Conservation (phyloP, 129 eudicot species). For the Arctium lappa region DNA sequence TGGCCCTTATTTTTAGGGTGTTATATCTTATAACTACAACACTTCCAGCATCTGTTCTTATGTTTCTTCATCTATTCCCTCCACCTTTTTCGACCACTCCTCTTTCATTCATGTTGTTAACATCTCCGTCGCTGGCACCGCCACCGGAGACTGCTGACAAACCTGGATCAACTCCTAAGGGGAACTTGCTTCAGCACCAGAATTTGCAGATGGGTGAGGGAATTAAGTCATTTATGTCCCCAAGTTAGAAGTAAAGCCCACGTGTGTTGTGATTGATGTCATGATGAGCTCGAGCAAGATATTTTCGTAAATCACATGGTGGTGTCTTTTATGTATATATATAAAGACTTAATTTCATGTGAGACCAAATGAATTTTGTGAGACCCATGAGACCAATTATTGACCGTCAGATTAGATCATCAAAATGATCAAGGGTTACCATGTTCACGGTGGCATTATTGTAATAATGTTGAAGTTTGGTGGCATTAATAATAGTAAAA, state of each 20-base stretch:
- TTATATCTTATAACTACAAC: slow-evolving; percentile 18
- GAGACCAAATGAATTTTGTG: no score
- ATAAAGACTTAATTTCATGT: no score
- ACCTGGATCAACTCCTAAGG: slow-evolving; percentile 5
- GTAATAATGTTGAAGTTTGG: no score
- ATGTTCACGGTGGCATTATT: no score
- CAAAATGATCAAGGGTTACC: no score
- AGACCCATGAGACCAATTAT: no score
- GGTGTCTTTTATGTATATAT: no score
- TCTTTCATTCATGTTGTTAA: slow-evolving; percentile 30
- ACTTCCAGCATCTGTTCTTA: slow-evolving; percentile 50
- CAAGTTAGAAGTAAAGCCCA: slow-evolving; percentile 28
- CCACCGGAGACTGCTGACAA: slow-evolving; percentile 18
- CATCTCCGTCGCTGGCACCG: slow-evolving; percentile 28
- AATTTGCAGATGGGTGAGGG: slow-evolving; percentile 44
- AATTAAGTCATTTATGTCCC: slow-evolving; percentile 32
- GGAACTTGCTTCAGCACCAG: slow-evolving; percentile 22
- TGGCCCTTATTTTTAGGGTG: no score
- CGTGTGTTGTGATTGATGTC: slow-evolving; percentile 52
- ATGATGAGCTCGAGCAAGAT: slow-evolving; percentile 50
- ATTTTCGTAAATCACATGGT: no score
- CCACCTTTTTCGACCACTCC: slow-evolving; percentile 38
- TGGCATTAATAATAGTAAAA: no score
- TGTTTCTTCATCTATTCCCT: slow-evolving; percentile 59
- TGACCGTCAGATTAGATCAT: no score